These are phyloP conservation scores for Botryosphaeria agaves DNA, from an alignment of 2,329 filamentous ascomycete species.

Conservation along the genomic window DNA sequence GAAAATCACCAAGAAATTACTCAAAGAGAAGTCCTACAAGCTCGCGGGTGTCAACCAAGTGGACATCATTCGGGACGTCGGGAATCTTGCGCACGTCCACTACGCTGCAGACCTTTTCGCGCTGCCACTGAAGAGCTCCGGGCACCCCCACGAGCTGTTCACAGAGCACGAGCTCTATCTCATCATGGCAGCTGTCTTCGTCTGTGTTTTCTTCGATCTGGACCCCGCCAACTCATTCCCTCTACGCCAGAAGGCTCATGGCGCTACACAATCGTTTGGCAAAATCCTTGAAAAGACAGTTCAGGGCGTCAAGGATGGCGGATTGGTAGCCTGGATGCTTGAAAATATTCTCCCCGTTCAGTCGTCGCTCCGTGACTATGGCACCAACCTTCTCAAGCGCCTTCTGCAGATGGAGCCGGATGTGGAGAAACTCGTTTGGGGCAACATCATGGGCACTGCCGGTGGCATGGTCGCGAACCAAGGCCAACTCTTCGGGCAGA, in stretches of 20 bases:
- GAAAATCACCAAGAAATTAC: conserved; percentile 25
- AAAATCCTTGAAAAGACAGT: conserved; percentile 31
- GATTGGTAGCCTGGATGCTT: conserved; percentile 24
- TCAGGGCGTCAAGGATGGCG: conserved; percentile 22
- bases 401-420: conserved; percentile 29
- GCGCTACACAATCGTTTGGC: conserved; percentile 31
- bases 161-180: conserved; percentile 36
- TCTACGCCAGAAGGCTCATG: conserved; percentile 29
- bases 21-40: conserved; percentile 27
- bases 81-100: conserved; percentile 35
- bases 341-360: conserved; percentile 17
- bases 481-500: conserved; percentile 39
- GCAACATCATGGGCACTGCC: conserved; percentile 39
- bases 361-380: conserved; percentile 32
- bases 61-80: conserved; percentile 31
- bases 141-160: conserved; percentile 32
- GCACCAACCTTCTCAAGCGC: conserved; percentile 36
- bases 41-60: conserved; percentile 27
- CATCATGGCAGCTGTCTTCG: conserved; percentile 34
- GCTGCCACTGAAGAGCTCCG: conserved; percentile 36
- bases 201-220: conserved; percentile 36
- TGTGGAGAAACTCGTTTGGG: conserved; percentile 35
- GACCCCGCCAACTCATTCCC: conserved; percentile 35
- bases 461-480: conserved; percentile 39
- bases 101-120: conserved; percentile 38